Conservation (phyloP, 306 rosid genomes). For the Sphenostylis stenocarpa region DNA sequence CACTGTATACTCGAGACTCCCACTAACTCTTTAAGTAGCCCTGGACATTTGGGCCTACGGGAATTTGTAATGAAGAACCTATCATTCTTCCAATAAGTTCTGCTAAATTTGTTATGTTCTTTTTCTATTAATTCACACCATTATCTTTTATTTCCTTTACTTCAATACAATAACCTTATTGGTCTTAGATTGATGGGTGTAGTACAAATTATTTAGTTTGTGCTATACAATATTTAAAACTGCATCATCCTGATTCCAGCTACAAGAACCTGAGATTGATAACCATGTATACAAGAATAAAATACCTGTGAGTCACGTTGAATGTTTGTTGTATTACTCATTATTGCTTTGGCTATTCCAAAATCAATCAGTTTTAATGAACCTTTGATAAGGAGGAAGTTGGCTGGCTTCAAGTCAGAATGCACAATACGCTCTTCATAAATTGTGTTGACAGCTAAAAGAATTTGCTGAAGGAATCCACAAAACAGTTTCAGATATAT, state of each 20-base stretch:
- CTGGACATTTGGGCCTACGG: no score
- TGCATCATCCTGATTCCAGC: neutral
- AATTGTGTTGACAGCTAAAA: conserved; percentile 87
- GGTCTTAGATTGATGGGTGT: neutral
- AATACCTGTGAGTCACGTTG: conserved; percentile 93
- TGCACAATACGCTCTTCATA: conserved; percentile 95
- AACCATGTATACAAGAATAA: conserved; percentile 15
- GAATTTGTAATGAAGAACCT: neutral
- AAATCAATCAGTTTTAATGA: conserved; percentile 92
- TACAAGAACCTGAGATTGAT: neutral
- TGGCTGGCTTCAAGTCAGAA: conserved; percentile 97
- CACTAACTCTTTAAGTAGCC: no score
- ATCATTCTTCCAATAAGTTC: neutral
- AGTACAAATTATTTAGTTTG: neutral
- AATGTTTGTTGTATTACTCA: conserved; percentile 94
- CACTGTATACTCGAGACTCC: neutral
- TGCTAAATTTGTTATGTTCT: neutral
- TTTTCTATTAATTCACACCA: neutral
- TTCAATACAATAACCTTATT: neutral
- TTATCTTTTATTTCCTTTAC: neutral
- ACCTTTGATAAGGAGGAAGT: conserved; percentile 94
- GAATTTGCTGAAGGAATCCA: conserved; percentile 80
- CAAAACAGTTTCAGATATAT: conserved; percentile 28
- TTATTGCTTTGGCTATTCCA: conserved; percentile 96
- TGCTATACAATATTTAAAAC: neutral